A percentile compares a stretch with the other conserved stretches of the same genome.
Evolutionary conservation across 208 protist species (phyloP).

Genomic region (Trypanosoma vivax): DNA sequence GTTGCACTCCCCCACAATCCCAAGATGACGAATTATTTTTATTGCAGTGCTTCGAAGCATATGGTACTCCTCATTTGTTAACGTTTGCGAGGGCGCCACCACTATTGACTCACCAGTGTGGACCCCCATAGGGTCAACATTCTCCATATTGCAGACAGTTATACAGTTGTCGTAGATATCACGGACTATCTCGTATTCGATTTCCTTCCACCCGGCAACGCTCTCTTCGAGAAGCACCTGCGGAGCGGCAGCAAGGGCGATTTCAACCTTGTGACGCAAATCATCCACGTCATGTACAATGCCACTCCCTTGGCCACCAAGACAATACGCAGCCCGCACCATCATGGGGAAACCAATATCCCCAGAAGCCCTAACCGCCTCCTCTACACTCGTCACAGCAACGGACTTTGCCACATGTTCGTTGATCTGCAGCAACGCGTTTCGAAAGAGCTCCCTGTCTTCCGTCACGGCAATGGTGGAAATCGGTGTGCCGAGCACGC

Average conservation of each 20-base stretch:
- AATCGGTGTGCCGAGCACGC: constrained; percentile 94
- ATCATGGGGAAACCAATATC: constrained; percentile 96
- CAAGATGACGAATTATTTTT: constrained; percentile 94
- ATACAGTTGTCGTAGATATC: constrained; percentile 99
- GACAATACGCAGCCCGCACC: constrained; percentile 95
- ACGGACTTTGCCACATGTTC: constrained; percentile 87
- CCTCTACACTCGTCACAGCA: constrained; percentile 71
- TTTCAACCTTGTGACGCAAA: constrained; percentile 72
- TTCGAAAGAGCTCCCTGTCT: constrained; percentile 96
- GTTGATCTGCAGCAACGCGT: constrained; percentile 94
- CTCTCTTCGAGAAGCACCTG: constrained; percentile 97
- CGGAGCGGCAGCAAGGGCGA: constrained; percentile 81
- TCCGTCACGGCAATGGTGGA: constrained; percentile 95
- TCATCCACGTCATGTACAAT: constrained; percentile 90
- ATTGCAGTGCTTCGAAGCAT: constrained; percentile 94
- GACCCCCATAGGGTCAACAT: constrained; percentile 97
- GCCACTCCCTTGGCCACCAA: constrained; percentile 97
- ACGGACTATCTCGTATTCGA: constrained; percentile 98
- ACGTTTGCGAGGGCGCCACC: constrained; percentile 96
- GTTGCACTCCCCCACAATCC: constrained; percentile 99
- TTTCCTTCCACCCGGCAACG: constrained; percentile 99
- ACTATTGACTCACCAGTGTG: constrained; percentile 99
- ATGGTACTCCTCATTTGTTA: constrained; percentile 97
- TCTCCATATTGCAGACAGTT: constrained; percentile 99
- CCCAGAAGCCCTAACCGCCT: constrained; percentile 53